Conservation (phyloP, 495 filamentous ascomycete genomes). For the Trichoderma orchidacearum region DNA sequence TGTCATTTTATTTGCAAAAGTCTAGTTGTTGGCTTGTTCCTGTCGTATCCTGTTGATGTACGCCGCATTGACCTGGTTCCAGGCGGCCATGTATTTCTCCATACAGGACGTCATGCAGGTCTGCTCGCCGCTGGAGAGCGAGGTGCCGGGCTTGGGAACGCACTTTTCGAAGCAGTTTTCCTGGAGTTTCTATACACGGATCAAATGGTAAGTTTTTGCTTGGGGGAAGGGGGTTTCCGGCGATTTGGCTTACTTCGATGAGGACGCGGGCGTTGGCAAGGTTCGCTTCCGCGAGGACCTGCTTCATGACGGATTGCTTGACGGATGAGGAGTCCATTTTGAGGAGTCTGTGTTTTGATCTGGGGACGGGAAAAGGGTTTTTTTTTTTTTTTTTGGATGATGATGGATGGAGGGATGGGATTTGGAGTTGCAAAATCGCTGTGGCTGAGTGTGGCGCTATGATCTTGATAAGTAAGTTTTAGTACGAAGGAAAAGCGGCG, state of each 20-base stretch:
- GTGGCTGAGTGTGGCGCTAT: background rate
- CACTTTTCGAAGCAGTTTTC: constrained; percentile 88
- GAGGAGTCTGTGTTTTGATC: background rate
- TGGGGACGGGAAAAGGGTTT: background rate
- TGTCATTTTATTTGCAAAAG: background rate
- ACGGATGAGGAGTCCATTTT: constrained; percentile 29
- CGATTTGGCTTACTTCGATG: constrained; percentile 45
- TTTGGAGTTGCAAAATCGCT: background rate
- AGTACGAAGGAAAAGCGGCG: no score
- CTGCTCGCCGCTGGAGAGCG: constrained; percentile 58
- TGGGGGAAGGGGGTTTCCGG: background rate
- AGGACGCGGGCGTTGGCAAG: constrained; percentile 60
- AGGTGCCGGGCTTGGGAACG: constrained; percentile 68
- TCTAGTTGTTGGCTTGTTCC: constrained; percentile 22
- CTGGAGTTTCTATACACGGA: constrained; percentile 69
- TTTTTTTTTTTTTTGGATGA: background rate
- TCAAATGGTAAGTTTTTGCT: background rate
- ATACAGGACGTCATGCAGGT: constrained; percentile 78
- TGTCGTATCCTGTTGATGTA: constrained; percentile 63
- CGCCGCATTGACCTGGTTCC: constrained; percentile 70
- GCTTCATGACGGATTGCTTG: constrained; percentile 58
- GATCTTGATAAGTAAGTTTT: no score
- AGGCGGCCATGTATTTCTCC: constrained; percentile 93
- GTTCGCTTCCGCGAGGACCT: constrained; percentile 61
- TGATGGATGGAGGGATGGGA: background rate